A percentile compares a stretch with the other conserved stretches of the same genome.
Conservation (phyloP, 2,329 filamentous ascomycete genomes). For the Fusarium siculi region DNA sequence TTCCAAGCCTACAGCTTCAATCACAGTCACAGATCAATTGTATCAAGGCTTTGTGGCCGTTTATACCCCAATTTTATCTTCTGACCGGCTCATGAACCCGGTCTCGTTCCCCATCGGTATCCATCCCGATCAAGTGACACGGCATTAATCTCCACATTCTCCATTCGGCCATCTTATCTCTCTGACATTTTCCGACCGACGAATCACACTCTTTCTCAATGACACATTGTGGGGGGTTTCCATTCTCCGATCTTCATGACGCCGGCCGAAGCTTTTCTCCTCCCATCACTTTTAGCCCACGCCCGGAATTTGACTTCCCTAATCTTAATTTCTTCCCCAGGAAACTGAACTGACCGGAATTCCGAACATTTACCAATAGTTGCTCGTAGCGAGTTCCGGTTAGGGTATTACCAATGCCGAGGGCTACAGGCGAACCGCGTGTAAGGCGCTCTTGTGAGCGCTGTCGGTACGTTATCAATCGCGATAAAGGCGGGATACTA, state of each 20-base stretch:
- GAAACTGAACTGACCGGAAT: not conserved
- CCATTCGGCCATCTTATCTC: slow-evolving; percentile 2
- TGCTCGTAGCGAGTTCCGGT: not conserved
- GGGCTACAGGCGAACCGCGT: slow-evolving; percentile 11
- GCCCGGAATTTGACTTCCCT: not conserved
- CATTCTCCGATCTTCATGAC: not conserved
- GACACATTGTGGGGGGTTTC: not conserved
- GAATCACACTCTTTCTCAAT: not conserved
- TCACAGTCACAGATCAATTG: not conserved
- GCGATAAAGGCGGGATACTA: rapidly evolving
- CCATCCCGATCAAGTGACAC: slow-evolving; percentile 25
- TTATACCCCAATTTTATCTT: not conserved
- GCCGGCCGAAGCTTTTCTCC: not conserved
- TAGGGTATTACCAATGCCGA: not conserved
- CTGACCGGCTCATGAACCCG: not conserved
- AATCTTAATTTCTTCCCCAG: not conserved
- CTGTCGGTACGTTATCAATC: slow-evolving; percentile 25
- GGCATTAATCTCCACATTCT: not conserved
- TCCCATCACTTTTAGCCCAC: not conserved
- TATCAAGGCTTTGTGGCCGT: not conserved
- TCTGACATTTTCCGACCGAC: not conserved
- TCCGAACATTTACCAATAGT: not conserved
- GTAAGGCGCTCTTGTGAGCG: slow-evolving; percentile 41
- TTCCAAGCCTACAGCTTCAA: not conserved
- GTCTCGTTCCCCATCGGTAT: not conserved